A percentile compares a stretch with the other conserved stretches of the same genome.
Conservation (phyloP, 345 rosid genomes). For the Nephelium lappaceum region DNA sequence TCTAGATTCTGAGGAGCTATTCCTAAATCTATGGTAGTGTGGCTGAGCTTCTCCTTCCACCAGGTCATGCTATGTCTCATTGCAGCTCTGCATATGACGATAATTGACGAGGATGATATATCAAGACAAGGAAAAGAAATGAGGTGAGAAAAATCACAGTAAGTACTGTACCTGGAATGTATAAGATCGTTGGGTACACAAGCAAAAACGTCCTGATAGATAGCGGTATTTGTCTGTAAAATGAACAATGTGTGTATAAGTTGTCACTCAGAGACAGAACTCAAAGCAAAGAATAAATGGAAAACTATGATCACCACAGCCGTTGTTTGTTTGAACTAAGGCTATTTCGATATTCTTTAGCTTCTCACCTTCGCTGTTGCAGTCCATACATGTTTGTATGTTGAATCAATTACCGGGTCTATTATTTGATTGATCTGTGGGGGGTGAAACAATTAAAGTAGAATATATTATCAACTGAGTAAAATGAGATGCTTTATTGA, state of each 20-base stretch:
- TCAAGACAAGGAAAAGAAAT: background rate
- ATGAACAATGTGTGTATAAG: conserved; percentile 17
- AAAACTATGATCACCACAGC: background rate
- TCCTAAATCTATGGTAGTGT: conserved; percentile 90
- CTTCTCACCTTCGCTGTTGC: conserved; percentile 84
- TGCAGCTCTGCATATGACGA: conserved; percentile 46
- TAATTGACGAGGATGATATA: background rate
- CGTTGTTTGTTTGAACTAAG: background rate
- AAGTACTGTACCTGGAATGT: conserved; percentile 64
- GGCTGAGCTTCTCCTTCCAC: conserved; percentile 83
- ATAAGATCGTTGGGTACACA: conserved; percentile 91
- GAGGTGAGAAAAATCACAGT: background rate
- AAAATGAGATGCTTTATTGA: background rate
- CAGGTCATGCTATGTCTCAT: conserved; percentile 62
- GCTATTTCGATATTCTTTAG: background rate
- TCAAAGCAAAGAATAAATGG: background rate
- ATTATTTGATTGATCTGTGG: conserved; percentile 63
- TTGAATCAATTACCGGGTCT: conserved; percentile 86
- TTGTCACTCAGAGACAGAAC: conserved; percentile 3
- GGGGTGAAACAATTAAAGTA: conserved; percentile 19
- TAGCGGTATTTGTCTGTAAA: conserved; percentile 75
- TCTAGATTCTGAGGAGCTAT: conserved; percentile 80
- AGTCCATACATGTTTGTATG: conserved; percentile 81
- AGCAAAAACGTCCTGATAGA: conserved; percentile 91
- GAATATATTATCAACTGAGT: conserved; percentile 20